Conservation (phyloP, 2,329 filamentous ascomycete species). For the Xylariaceae sp. region DNA sequence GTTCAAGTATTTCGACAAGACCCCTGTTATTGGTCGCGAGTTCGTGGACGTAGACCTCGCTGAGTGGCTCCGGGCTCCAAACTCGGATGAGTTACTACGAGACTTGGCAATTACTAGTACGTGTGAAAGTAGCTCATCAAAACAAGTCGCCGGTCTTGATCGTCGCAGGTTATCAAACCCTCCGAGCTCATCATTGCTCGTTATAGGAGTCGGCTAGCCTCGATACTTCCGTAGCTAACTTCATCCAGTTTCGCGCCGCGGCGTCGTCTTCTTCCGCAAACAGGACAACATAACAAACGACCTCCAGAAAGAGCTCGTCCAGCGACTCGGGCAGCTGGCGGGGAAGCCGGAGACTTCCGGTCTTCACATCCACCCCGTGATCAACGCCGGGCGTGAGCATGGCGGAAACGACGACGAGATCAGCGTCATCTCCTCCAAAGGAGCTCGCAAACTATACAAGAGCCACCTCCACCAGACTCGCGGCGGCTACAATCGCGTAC, state of each 20-base stretch:
- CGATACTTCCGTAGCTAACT: background rate
- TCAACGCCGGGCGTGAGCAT: constrained; percentile 50
- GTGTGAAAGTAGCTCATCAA: constrained; percentile 10
- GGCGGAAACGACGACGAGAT: constrained; percentile 59
- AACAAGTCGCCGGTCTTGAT: background rate
- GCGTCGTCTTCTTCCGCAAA: constrained; percentile 68
- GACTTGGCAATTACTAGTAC: constrained; percentile 67
- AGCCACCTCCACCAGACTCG: constrained; percentile 14
- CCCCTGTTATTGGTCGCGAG: constrained; percentile 61
- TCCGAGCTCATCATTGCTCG: background rate
- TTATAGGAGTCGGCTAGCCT: no score
- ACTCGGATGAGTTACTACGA: constrained; percentile 61
- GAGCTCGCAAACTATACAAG: constrained; percentile 50
- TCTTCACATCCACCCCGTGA: constrained; percentile 60
- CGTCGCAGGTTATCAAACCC: background rate
- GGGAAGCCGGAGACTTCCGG: constrained; percentile 55
- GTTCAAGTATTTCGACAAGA: constrained; percentile 57
- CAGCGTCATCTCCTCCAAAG: constrained; percentile 60
- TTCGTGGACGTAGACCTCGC: constrained; percentile 57
- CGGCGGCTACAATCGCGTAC: constrained; percentile 37
- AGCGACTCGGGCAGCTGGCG: constrained; percentile 56
- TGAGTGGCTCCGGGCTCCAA: constrained; percentile 59
- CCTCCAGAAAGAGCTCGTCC: constrained; percentile 63
- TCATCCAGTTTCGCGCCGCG: constrained; percentile 60
- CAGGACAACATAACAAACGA: constrained; percentile 61